Evolutionary conservation across 805 yeast genomes (phyloP), one percentile per base, ranked within the genome.

Genomic region (Starmerella floricola): DNA sequence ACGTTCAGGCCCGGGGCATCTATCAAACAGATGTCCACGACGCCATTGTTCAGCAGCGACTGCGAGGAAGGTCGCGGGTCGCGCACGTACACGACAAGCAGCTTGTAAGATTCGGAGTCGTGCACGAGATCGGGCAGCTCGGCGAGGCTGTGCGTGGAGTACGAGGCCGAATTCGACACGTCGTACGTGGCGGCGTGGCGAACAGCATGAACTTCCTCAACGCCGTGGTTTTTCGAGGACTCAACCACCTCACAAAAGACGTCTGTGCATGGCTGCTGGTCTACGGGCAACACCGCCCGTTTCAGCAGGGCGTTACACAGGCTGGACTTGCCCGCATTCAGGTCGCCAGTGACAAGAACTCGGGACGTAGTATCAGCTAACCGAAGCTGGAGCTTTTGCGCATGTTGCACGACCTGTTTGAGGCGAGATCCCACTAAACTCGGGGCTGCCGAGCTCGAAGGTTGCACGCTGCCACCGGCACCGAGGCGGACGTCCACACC

Each of bases 1-100:
- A 86, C 71, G 59, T 91, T 91, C 43, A 91, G 68, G 0, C 99
- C 99, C 0, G 99, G 99, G 0, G 97, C 96, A 64, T 91, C 99
- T 41, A 91, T 91, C 47, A 91, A 67, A 19, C 87, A 76, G 44
- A 91, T 86, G 56, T 91, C 96, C 31, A 88, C 84, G 8, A 85
- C 81, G 2, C 96, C 97, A 59, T 91, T 91, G 46, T 78, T 73
- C 45, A 91, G 65, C 41, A 91, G 64, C 53, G 93, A 79, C 52
- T 74, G 74, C 35, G 75, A 75, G 1, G 73, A 63, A 2, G 78
- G 69, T 30, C 95, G 70, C 37, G 64, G 61, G 56, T 91, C 98
- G 35, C 78, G 72, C 17, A 86, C 78, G 55, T 87, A 91, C 5
- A 91, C 79, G 52, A 83, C 81, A 38, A 91, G 66, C 28, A 87